A percentile compares a stretch with the other conserved stretches of the same genome.
phyloP scores from a whole-genome alignment of 768 basidiomycete genomes.

The Tulasnella calospora region DNA sequence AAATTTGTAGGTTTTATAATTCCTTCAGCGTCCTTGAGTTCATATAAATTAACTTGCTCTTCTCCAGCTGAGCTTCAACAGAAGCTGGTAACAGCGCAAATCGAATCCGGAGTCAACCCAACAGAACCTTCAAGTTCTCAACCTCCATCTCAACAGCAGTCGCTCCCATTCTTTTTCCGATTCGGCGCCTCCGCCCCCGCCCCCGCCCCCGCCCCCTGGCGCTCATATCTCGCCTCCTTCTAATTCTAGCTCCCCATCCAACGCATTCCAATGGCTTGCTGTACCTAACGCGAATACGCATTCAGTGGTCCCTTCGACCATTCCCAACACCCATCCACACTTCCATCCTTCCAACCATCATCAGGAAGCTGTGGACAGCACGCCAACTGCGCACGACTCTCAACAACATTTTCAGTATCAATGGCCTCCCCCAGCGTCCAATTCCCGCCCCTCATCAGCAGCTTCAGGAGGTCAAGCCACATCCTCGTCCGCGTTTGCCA shows the following conservation, averaged over 20 bases:
- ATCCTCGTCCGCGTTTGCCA: too few species aligned
- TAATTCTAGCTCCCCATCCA: neutral
- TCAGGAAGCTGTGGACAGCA: neutral
- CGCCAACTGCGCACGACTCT: neutral
- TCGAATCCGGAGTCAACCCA: neutral
- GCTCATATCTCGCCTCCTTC: neutral
- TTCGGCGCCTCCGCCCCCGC: too few species aligned
- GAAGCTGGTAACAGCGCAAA: too few species aligned
- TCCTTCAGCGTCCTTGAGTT: neutral
- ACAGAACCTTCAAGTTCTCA: neutral
- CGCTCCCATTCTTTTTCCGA: neutral
- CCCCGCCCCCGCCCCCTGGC: neutral
- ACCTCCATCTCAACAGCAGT: neutral
- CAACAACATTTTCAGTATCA: neutral
- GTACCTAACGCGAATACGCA: neutral
- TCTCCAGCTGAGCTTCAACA: constrained; percentile 22
- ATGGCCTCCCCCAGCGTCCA: too few species aligned
- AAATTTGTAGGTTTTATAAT: constrained; percentile 53
- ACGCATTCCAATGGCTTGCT: constrained; percentile 1
- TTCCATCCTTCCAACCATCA: neutral
- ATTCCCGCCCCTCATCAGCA: too few species aligned
- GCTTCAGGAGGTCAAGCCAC: too few species aligned
- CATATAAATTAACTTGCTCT: neutral
- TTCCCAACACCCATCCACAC: neutral
- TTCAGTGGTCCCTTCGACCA: neutral